Evolutionary conservation across 2,329 filamentous ascomycete genomes (phyloP).

Genomic region (Fusarium bactridioides): DNA sequence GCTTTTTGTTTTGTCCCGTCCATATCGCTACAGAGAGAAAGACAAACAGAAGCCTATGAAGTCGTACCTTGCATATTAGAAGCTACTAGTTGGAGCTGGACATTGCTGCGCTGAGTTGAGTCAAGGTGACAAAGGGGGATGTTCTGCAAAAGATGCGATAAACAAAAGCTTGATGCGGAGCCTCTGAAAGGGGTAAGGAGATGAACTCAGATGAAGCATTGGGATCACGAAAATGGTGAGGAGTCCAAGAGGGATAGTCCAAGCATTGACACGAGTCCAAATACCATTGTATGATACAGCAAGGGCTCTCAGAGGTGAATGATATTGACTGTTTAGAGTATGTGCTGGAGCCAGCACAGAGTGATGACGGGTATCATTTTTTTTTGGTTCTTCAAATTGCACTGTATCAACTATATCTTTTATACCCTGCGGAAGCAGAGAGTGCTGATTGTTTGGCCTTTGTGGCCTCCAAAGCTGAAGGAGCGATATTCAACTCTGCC

Average conservation of each 20-base stretch:
- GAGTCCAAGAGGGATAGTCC: conserved; percentile 11
- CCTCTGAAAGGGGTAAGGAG: neutral
- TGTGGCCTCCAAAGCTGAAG: conserved; percentile 88
- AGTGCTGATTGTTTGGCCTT: conserved; percentile 89
- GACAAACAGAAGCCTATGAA: conserved; percentile 24
- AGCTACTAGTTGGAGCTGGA: conserved; percentile 15
- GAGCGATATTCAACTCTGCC: conserved; percentile 80
- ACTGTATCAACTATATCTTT: neutral
- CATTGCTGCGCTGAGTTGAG: conserved; percentile 5
- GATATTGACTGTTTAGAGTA: conserved; percentile 24
- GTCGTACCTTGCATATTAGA: conserved; percentile 40
- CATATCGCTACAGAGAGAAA: conserved; percentile 23
- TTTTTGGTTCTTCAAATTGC: neutral
- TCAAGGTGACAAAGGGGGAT: neutral
- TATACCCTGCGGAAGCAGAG: conserved; percentile 74
- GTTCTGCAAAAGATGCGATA: conserved; percentile 14
- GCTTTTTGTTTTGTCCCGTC: conserved; percentile 32
- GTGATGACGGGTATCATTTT: conserved; percentile 21
- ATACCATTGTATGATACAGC: conserved; percentile 41
- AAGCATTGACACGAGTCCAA: conserved; percentile 28
- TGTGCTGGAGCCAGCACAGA: conserved; percentile 22
- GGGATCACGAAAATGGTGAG: conserved; percentile 1
- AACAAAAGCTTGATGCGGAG: conserved; percentile 6
- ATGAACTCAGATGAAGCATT: neutral
- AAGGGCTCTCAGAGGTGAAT: conserved; percentile 37